Conservation (phyloP, 2,329 filamentous ascomycete genomes). For the Chalara sp. region DNA sequence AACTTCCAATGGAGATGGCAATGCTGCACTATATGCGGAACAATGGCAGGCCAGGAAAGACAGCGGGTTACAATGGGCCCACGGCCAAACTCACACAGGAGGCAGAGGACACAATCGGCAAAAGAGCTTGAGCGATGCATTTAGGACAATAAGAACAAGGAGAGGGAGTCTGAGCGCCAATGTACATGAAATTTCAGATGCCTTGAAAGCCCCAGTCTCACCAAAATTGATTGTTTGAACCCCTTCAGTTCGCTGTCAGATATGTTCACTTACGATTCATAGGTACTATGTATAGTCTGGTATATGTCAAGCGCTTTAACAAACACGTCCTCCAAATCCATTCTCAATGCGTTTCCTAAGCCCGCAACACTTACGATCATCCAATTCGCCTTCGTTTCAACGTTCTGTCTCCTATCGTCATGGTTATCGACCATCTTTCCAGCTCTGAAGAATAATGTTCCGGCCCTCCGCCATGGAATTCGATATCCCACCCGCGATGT, state of each 20-base stretch:
- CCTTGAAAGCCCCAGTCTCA: conserved; percentile 83
- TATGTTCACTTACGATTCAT: conserved; percentile 15
- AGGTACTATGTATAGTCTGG: conserved; percentile 86
- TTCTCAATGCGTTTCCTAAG: conserved; percentile 83
- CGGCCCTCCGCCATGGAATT: conserved; percentile 78
- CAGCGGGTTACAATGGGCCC: conserved; percentile 27
- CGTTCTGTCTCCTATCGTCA: conserved; percentile 76
- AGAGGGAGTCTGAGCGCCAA: conserved; percentile 86
- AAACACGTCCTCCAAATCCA: conserved; percentile 96
- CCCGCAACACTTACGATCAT: conserved; percentile 87
- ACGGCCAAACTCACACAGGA: conserved; percentile 17
- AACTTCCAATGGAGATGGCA: conserved; percentile 19
- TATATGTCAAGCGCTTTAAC: conserved; percentile 93
- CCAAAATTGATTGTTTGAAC: conserved; percentile 72
- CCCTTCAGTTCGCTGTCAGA: not conserved
- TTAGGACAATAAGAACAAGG: conserved; percentile 72
- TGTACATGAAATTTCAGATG: conserved; percentile 87
- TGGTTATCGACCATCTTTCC: conserved; percentile 71
- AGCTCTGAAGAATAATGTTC: conserved; percentile 60
- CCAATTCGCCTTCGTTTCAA: conserved; percentile 89
- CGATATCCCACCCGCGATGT: conserved; percentile 74
- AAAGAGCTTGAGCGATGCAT: conserved; percentile 85
- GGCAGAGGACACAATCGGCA: conserved; percentile 57
- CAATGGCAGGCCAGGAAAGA: conserved; percentile 57
- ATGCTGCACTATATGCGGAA: conserved; percentile 33